A percentile compares a stretch with the other conserved stretches of the same genome.
Evolutionary conservation across 805 yeast species (phyloP).

Genomic region (Candida ovalis): DNA sequence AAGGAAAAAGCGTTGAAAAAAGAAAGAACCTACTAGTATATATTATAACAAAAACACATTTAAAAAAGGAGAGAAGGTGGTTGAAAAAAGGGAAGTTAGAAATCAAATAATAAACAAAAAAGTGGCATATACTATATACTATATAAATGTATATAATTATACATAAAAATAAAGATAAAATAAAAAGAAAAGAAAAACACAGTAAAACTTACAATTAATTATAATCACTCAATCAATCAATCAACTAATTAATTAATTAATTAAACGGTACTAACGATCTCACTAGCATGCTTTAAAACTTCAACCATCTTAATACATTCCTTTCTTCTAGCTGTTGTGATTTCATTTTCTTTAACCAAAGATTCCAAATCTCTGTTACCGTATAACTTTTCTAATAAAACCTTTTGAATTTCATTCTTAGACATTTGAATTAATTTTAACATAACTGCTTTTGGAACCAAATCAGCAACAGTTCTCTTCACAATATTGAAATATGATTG

Average conservation of each 20-base stretch:
- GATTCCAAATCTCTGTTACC: slow-evolving; percentile 68
- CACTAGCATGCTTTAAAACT: slow-evolving; percentile 83
- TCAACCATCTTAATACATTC: slow-evolving; percentile 96
- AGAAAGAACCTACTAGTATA: not conserved
- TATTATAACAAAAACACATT: not conserved
- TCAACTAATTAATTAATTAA: not conserved
- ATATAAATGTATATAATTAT: not conserved
- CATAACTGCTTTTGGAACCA: slow-evolving; percentile 95
- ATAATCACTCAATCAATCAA: too few relatives aligned
- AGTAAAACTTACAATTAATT: too few relatives aligned
- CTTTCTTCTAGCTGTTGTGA: slow-evolving; percentile 88
- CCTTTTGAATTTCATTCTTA: slow-evolving; percentile 86
- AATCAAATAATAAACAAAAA: not conserved
- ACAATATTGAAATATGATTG: slow-evolving; percentile 89
- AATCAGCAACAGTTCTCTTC: slow-evolving; percentile 87
- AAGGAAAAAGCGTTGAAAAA: not conserved
- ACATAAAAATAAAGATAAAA: not conserved
- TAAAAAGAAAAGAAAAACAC: not conserved
- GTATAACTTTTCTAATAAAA: slow-evolving; percentile 81
- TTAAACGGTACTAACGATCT: slow-evolving; percentile 75
- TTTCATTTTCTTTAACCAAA: slow-evolving; percentile 87
- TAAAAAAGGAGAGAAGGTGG: not conserved
- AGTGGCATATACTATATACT: too few relatives aligned
- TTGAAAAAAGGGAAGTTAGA: not conserved
- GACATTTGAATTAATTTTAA: slow-evolving; percentile 81